Evolutionary conservation across 306 rosid species (phyloP).

Genomic region (Benincasa hispida): DNA sequence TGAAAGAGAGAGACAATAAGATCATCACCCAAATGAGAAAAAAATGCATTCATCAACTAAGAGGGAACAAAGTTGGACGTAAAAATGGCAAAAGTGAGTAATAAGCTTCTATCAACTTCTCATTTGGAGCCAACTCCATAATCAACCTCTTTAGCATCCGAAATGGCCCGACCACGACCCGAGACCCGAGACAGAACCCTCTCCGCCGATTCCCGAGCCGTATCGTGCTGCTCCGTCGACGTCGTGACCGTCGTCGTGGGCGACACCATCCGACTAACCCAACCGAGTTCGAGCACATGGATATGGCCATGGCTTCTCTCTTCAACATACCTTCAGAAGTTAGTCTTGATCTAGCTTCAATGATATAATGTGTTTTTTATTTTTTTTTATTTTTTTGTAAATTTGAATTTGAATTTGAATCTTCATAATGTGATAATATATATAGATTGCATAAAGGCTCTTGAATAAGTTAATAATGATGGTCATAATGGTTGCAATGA

Average conservation of each 20-base stretch:
- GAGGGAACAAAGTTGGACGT: constrained; percentile 74
- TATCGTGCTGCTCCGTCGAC: constrained; percentile 49
- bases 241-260: constrained; percentile 35
- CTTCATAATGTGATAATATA: constrained; percentile 12
- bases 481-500: constrained; percentile 67
- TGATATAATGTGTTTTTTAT: not conserved
- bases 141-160: constrained; percentile 63
- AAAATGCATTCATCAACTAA: constrained; percentile 33
- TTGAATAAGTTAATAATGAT: constrained; percentile 32
- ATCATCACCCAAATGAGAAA: not conserved
- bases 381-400: not conserved
- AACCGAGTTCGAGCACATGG: constrained; percentile 46
- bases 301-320: constrained; percentile 30
- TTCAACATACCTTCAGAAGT: constrained; percentile 31
- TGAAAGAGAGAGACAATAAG: not conserved
- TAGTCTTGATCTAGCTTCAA: not conserved
- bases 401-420: not conserved
- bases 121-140: constrained; percentile 54
- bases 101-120: constrained; percentile 44
- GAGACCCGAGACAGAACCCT: constrained; percentile 50
- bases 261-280: constrained; percentile 44
- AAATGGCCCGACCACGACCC: constrained; percentile 45
- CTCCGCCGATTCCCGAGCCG: constrained; percentile 67
- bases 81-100: constrained; percentile 63
- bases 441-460: constrained; percentile 20